phyloP scores from a whole-genome alignment of 208 protist species.

The Crithidia bombi region DNA sequence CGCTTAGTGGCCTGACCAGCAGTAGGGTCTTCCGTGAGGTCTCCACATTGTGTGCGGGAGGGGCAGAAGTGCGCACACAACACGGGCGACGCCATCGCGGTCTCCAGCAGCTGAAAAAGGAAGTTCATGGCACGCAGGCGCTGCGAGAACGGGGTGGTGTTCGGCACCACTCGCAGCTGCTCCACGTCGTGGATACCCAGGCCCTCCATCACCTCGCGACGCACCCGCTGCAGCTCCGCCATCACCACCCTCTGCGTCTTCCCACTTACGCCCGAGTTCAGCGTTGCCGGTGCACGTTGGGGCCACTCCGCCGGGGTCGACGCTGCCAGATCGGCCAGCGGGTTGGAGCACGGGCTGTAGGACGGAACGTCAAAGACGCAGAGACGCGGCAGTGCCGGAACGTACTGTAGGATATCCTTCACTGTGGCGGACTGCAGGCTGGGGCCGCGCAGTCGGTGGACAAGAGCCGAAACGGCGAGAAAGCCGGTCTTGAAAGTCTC shows the following conservation, averaged over 20 bases:
- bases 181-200: conserved; percentile 48
- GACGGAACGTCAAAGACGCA: conserved; percentile 87
- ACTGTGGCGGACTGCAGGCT: conserved; percentile 31
- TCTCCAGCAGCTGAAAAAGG: conserved; percentile 58
- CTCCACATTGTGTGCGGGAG: too few species aligned
- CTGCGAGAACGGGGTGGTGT: conserved; percentile 83
- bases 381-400: conserved; percentile 59
- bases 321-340: not conserved
- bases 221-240: conserved; percentile 34
- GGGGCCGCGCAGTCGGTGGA: conserved; percentile 69
- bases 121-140: conserved; percentile 80
- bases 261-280: conserved; percentile 2
- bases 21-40: too few species aligned
- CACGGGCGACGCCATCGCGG: conserved; percentile 43
- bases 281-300: not conserved
- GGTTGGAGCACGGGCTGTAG: conserved; percentile 44
- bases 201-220: conserved; percentile 24
- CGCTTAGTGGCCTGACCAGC: too few species aligned
- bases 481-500: conserved; percentile 66
- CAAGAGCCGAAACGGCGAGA: conserved; percentile 72
- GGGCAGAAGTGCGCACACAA: conserved; percentile 48
- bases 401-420: conserved; percentile 69
- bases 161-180: conserved; percentile 75
- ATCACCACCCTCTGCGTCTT: not conserved
- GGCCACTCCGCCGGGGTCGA: not conserved